phyloP scores from a whole-genome alignment of 768 basidiomycete species.

The Dioszegia hungarica region DNA sequence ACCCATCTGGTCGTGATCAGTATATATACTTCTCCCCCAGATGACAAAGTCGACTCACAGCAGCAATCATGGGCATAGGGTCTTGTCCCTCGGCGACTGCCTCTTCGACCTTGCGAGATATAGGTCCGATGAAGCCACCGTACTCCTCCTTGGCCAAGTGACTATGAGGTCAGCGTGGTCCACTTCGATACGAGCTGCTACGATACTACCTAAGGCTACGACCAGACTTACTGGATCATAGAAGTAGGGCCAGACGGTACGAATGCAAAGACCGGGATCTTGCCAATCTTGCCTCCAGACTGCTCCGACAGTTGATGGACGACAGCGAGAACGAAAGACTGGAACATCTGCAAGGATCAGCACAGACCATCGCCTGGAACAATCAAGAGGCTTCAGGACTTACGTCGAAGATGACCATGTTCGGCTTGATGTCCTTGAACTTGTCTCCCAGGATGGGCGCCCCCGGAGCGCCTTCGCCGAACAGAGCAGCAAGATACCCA shows the following conservation, averaged over 20 bases:
- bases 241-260: slow-evolving; percentile 14
- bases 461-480: neutral
- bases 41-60: too few species aligned
- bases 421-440: slow-evolving; percentile 13
- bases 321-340: slow-evolving; percentile 17
- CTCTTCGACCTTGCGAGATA: neutral
- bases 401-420: slow-evolving; percentile 21
- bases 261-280: slow-evolving; percentile 16
- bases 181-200: too few species aligned
- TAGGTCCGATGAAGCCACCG: slow-evolving; percentile 3
- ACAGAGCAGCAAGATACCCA: too few species aligned
- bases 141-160: slow-evolving; percentile 12
- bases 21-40: too few species aligned
- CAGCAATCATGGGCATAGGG: too few species aligned
- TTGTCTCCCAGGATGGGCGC: slow-evolving; percentile 11
- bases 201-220: too few species aligned
- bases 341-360: slow-evolving; percentile 14
- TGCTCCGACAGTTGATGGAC: neutral
- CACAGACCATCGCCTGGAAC: too few species aligned
- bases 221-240: slow-evolving; percentile 18
- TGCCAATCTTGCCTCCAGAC: neutral
- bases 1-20: too few species aligned
- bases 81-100: too few species aligned
- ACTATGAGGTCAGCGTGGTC: too few species aligned
- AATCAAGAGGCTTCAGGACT: slow-evolving; percentile 3